Evolutionary conservation across 805 yeast genomes (phyloP), one percentile per base, ranked within the genome.

Genomic region (Millerozyma miso): DNA sequence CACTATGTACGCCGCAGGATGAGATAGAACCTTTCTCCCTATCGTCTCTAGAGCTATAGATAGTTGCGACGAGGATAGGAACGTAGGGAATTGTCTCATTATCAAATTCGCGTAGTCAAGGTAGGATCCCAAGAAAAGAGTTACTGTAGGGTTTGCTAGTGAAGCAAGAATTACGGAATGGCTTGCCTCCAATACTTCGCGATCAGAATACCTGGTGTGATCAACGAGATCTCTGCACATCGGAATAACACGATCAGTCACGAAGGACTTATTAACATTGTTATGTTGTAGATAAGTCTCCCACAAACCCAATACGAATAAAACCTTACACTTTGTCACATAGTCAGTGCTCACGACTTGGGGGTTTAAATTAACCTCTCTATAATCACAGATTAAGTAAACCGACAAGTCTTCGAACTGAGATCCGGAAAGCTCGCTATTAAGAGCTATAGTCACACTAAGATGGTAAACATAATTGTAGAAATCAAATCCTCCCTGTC

Each of bases 401-500:
- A 46, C 59, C 19, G 58, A 62, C 62, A 56, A 58, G 51, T 48
- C 52, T 56, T 49, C 66, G 56, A 53, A 71, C 41, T 38, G 62
- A 16, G 12, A 54, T 42, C 45, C 58, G 47, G 35, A 63, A 23
- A 18, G n/a, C 4, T 33, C 38, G 56, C 32, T 60, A 41, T 42
- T 62, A 55, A 52, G 59, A 41, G 44, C 51, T 37, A 51, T 56
- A 46, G 79, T 85, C 2, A 77, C 43, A 8, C 77, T 53, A 3
- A 80, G 60, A 35, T 73, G 65, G 48, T 77, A 77, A 13, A 80
- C 77, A 56, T 79, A 83, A 50, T 80, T 80, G 57, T 79, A 83
- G 10, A 77, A 70, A 43, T 79, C 80, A 53, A 81, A 81, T 3
- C 85, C 85, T 3, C 85, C 85, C 18, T 76, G 74, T 0, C 87